Base-by-base conservation (phyloP, 2,329 filamentous ascomycete species). In the Juglanconis oblonga region DNA sequence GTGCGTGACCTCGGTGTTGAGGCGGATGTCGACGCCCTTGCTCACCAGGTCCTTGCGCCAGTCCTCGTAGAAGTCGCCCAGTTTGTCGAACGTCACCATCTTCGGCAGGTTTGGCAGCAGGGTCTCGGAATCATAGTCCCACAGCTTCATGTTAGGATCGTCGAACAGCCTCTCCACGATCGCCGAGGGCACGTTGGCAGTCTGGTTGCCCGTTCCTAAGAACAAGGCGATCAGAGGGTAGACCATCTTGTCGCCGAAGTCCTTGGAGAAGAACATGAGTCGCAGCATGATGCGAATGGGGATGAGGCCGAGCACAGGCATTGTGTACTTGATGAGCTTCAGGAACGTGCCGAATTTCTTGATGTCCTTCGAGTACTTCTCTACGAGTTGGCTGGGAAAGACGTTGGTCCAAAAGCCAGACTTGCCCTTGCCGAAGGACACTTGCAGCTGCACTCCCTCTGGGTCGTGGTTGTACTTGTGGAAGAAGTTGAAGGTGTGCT, bases 181-280 rank as follows among this genome's bases (percentile, higher is more conserved):
- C 31, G 88, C 87, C 47, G 81, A 83, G 0, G 88, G 85, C 0
- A 92, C 88, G 64, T 90, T 85, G 0, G 88, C 84, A 0, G 88
- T 89, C 66, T 90, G 11, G 86, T 51, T 58, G 44, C 51, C 45
- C 11, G 51, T 55, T 88, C 89, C 89, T 0, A 92, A 76, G 68
- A 92, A 91, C 1, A 92, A 76, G 0, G 89, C 89, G 36, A 91
- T 83, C 70, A 92, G 83, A 1, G 89, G 89, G 59, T 89, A 79
- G 0, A 88, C 85, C 72, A 92, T 87, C 40, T 85, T 86, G 67
- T 91, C 87, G 14, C 82, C 83, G 84, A 62, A 89, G 57, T 87
- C 84, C 6, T 81, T 76, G 35, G 78, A 84, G 71, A 88, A 88
- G 55, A 82, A 74, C 70, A 87, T 88, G 52, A 88, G 71, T 64